Evolutionary conservation across 345 rosid genomes (phyloP), one percentile per base, ranked within the genome.

Genomic region (Populus tremula): DNA sequence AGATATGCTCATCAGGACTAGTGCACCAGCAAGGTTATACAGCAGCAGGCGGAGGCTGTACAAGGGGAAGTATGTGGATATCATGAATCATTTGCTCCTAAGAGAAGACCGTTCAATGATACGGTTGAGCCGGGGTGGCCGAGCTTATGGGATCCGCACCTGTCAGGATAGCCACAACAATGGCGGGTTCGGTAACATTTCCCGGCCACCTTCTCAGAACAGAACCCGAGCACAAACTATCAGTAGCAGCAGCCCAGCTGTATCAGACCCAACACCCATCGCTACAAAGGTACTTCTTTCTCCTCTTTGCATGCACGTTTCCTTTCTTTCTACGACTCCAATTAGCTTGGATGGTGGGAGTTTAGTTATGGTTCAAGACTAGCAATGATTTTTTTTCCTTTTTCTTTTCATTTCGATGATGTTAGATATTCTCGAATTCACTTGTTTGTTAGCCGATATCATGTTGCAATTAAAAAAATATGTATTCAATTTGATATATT

Each of bases 181-280:
- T 69, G 33, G 43, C 71, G 5, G 73, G 72, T 25, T 43, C 54
- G 69, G 63, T 38, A 71, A 50, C 11, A 38, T 36, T 47, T 47
- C 50, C 50, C 76, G 56, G 36, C 66, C 77, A 35, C 67, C 70
- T 38, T 45, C 73, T 25, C 47, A 69, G 1, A 70, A 71, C 65
- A 69, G 72, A 39, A 71, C 69, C 4, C 80, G 68, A 38, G 77
- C 86, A 5, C 84, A 87, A 50, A 87, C 88, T 65, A 87, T 90
- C 38, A 67, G 64, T 47, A 47, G 50, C 11, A 47, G 50, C 11
- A 61, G 77, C 27, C 94, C 90, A 0, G 84, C 84, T 0, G 50
- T 47, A 4, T 78, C 94, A 1, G 91, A 89, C 78, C 84, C 91
- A 7, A 79, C 90, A 21, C 77, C 87, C 4, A 80, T 84, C 2